Conservation (phyloP, 305 asterid genomes). For the Fraxinus ornus region DNA sequence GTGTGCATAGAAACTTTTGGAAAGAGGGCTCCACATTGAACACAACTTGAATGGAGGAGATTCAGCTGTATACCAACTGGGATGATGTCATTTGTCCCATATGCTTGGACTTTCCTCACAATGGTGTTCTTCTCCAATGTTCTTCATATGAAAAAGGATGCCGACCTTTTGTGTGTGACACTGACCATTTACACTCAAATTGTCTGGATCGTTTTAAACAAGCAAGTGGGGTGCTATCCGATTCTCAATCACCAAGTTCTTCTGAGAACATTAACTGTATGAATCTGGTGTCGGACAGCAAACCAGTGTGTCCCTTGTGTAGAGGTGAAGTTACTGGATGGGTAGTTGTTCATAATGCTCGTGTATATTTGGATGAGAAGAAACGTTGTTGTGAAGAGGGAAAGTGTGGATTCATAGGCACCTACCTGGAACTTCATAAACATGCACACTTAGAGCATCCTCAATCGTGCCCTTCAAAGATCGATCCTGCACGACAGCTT, state of each 20-base stretch:
- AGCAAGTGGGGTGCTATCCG: constrained; percentile 50
- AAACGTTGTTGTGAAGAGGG: constrained; percentile 73
- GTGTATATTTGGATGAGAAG: constrained; percentile 55
- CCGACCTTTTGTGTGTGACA: constrained; percentile 74
- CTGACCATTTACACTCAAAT: constrained; percentile 72
- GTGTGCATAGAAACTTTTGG: constrained; percentile 26
- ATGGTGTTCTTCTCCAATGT: constrained; percentile 77
- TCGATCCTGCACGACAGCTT: constrained; percentile 76
- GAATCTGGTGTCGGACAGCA: constrained; percentile 34
- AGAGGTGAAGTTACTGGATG: constrained; percentile 84
- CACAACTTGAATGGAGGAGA: constrained; percentile 44
- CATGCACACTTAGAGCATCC: constrained; percentile 76
- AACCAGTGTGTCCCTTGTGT: constrained; percentile 70
- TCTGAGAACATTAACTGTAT: constrained; percentile 28
- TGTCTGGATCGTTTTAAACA: constrained; percentile 72
- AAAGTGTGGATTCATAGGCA: constrained; percentile 59
- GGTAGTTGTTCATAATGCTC: constrained; percentile 65
- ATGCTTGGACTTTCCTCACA: constrained; percentile 77
- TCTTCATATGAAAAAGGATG: constrained; percentile 71
- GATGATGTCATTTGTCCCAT: constrained; percentile 71
- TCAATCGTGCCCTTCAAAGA: constrained; percentile 69
- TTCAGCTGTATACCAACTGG: constrained; percentile 60
- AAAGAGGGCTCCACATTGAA: constrained; percentile 25
- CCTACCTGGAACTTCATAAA: constrained; percentile 63
- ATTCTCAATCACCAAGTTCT: constrained; percentile 36